Percentiles rank a stretch among this genome's conserved stretches.
These are phyloP conservation scores for Colletotrichum ledebouriae DNA, from an alignment of 2,329 filamentous ascomycete genomes.

Conservation along the genomic window DNA sequence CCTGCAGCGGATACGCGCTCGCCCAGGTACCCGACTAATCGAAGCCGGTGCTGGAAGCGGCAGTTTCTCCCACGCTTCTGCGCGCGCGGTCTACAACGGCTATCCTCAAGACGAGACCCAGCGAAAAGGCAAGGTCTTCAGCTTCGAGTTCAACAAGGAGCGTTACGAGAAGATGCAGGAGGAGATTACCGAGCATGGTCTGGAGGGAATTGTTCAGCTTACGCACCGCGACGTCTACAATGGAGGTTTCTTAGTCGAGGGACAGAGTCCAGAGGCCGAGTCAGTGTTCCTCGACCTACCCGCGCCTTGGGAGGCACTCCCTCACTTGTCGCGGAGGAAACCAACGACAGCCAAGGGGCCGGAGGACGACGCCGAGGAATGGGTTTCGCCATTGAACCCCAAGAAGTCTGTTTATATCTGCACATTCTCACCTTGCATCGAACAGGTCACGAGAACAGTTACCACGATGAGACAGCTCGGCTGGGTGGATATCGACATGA, in stretches of 20 bases:
- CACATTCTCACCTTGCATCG: slow-evolving; percentile 96
- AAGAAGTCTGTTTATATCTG: slow-evolving; percentile 83
- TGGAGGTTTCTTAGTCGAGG: slow-evolving; percentile 76
- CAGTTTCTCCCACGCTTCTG: slow-evolving; percentile 85
- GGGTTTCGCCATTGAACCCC: slow-evolving; percentile 77
- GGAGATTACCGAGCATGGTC: slow-evolving; percentile 77
- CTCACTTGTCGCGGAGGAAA: slow-evolving; percentile 75
- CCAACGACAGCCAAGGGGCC: slow-evolving; percentile 46
- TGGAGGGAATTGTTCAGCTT: slow-evolving; percentile 76
- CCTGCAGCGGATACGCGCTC: slow-evolving; percentile 79
- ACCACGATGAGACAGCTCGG: slow-evolving; percentile 82
- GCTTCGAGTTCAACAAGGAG: slow-evolving; percentile 84
- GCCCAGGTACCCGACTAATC: slow-evolving; percentile 80
- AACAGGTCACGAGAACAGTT: slow-evolving; percentile 91
- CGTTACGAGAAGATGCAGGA: slow-evolving; percentile 77
- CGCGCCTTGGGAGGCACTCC: slow-evolving; percentile 84
- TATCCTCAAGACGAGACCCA: slow-evolving; percentile 63
- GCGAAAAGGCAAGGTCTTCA: slow-evolving; percentile 78
- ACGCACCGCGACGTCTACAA: slow-evolving; percentile 85
- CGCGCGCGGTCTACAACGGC: slow-evolving; percentile 81
- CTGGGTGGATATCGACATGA: slow-evolving; percentile 95
- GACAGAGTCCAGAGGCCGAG: slow-evolving; percentile 72
- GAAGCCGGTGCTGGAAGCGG: slow-evolving; percentile 87
- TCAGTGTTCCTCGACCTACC: slow-evolving; percentile 85
- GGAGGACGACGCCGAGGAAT: slow-evolving; percentile 49